Evolutionary conservation across 1,139 yeast species (phyloP).

Genomic region (Kodamaea suecica): DNA sequence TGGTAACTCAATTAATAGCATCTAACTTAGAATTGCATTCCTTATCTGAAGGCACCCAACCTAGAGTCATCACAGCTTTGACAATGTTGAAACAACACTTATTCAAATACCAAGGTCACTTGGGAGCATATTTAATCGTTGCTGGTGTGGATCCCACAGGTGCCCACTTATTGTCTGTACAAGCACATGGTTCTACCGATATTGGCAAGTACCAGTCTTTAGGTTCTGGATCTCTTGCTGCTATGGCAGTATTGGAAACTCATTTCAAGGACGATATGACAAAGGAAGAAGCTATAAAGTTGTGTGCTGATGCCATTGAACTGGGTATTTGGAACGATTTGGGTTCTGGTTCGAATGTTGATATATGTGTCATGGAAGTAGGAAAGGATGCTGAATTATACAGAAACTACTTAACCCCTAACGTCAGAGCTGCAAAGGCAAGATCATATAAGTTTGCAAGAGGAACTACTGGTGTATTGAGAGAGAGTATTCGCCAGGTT

Average conservation of each 20-base stretch:
- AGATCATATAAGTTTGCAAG: slow-evolving; percentile 77
- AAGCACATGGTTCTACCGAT: slow-evolving; percentile 97
- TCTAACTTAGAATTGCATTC: slow-evolving; percentile 90
- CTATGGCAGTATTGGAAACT: slow-evolving; percentile 94
- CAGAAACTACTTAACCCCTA: slow-evolving; percentile 90
- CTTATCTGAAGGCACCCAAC: slow-evolving; percentile 76
- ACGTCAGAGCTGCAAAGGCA: slow-evolving; percentile 77
- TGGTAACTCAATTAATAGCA: slow-evolving; percentile 89
- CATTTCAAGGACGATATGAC: slow-evolving; percentile 77
- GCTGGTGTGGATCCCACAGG: slow-evolving; percentile 98
- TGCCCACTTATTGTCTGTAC: slow-evolving; percentile 85
- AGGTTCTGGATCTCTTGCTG: slow-evolving; percentile 98
- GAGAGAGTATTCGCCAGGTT: slow-evolving; percentile 58
- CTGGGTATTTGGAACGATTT: slow-evolving; percentile 99
- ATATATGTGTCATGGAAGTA: slow-evolving; percentile 91
- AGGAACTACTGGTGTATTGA: slow-evolving; percentile 87
- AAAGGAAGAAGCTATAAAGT: slow-evolving; percentile 81
- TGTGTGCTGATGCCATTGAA: slow-evolving; percentile 91
- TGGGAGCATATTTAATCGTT: slow-evolving; percentile 94
- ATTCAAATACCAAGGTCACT: slow-evolving; percentile 93
- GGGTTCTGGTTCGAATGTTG: slow-evolving; percentile 98
- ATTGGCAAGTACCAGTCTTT: slow-evolving; percentile 88
- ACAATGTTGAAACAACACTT: slow-evolving; percentile 93
- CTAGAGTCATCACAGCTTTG: slow-evolving; percentile 90
- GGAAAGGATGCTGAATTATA: slow-evolving; percentile 81